phyloP scores from a whole-genome alignment of 2,329 filamentous ascomycete genomes.

The Amauroascus verrucosus region DNA sequence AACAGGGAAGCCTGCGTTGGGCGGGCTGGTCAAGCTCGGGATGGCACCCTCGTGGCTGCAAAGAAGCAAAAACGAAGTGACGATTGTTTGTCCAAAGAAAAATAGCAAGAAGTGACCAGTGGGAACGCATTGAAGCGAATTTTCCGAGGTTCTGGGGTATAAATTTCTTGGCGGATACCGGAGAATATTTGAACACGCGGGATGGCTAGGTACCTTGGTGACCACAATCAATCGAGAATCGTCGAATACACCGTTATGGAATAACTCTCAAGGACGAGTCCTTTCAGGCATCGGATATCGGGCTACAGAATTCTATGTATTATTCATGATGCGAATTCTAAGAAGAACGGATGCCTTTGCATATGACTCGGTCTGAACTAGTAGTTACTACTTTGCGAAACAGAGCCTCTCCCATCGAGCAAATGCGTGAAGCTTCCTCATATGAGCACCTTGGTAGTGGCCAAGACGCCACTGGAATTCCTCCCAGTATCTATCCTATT shows the following conservation, averaged over 20 bases:
- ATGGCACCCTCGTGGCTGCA: neutral
- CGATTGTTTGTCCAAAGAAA: neutral
- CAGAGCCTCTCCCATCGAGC: neutral
- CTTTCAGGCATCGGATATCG: neutral
- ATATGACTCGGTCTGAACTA: neutral
- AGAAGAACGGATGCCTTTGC: neutral
- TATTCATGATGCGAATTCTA: neutral
- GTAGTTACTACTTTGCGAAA: neutral
- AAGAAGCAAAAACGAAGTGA: neutral
- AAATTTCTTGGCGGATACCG: neutral
- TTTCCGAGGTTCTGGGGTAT: neutral
- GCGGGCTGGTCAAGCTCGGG: neutral
- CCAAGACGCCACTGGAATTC: conserved; percentile 3
- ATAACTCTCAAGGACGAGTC: neutral
- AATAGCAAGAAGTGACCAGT: neutral
- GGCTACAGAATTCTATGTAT: neutral
- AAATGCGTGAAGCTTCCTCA: neutral
- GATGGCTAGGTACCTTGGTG: conserved; percentile 7
- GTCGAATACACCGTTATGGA: neutral
- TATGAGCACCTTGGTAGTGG: conserved; percentile 9
- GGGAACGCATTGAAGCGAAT: neutral
- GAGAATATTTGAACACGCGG: neutral
- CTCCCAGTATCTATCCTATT: neutral
- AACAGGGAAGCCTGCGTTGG: neutral
- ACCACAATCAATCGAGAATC: neutral